Percentiles rank a stretch among this genome's conserved stretches.
Conservation (phyloP, 1,284 basidiomycete species). For the Inonotus hispidus region DNA sequence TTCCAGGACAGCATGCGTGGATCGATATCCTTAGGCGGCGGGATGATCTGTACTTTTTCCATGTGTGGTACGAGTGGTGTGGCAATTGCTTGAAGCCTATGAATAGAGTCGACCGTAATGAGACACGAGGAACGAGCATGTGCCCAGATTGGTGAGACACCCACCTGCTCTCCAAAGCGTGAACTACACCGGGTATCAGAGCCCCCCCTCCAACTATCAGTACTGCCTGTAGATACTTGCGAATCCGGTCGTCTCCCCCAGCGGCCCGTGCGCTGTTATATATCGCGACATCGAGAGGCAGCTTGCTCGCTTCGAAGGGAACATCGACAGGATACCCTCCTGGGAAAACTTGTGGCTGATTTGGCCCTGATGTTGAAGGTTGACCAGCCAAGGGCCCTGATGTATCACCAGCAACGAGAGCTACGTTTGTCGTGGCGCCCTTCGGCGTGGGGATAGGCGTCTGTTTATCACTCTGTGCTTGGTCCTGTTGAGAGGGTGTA, state of each 20-base stretch:
- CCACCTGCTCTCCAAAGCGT: constrained; percentile 75
- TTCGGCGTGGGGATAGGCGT: constrained; percentile 22
- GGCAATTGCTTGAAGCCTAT: constrained; percentile 78
- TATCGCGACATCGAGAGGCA: constrained; percentile 92
- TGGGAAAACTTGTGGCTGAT: constrained; percentile 21
- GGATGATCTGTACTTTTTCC: constrained; percentile 84
- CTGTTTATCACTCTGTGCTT: background rate
- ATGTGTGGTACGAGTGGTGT: constrained; percentile 76
- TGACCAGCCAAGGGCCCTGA: background rate
- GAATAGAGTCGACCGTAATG: constrained; percentile 11
- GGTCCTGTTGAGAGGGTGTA: background rate
- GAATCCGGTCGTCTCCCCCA: constrained; percentile 84
- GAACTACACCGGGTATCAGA: constrained; percentile 67
- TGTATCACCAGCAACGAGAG: background rate
- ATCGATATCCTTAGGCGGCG: constrained; percentile 90
- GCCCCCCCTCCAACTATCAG: constrained; percentile 85
- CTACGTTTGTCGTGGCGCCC: background rate
- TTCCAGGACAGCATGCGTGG: constrained; percentile 91
- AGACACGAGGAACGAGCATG: background rate
- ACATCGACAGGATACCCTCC: constrained; percentile 59
- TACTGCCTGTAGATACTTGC: constrained; percentile 85
- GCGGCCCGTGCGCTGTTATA: constrained; percentile 85
- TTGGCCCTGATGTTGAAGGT: background rate
- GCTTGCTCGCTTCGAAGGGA: constrained; percentile 79
- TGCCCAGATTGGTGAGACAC: constrained; percentile 21